These are phyloP conservation scores for Solanum arcanum DNA, from an alignment of 257 asterid species.

Conservation along the genomic window DNA sequence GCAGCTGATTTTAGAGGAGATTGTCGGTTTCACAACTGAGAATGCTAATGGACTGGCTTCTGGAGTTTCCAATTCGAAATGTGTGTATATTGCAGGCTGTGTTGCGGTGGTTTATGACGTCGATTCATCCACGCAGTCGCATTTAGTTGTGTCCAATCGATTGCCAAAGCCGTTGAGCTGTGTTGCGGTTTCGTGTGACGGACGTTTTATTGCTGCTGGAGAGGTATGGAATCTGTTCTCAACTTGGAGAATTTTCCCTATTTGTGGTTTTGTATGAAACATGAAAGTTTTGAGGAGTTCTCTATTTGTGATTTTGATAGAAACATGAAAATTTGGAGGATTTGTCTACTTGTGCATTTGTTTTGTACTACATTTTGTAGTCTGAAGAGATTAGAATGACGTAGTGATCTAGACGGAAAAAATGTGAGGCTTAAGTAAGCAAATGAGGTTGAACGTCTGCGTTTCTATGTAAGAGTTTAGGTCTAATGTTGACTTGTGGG, in stretches of 20 bases:
- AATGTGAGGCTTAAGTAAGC: not conserved
- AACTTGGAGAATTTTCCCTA: not conserved
- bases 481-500: not conserved
- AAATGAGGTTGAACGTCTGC: not conserved
- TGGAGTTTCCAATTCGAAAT: slow-evolving; percentile 40
- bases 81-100: slow-evolving; percentile 58
- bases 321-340: not conserved
- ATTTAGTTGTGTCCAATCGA: slow-evolving; percentile 38
- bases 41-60: slow-evolving; percentile 54
- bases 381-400: not conserved
- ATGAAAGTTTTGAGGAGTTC: not conserved
- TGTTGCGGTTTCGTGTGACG: slow-evolving; percentile 42
- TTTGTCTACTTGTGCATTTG: not conserved
- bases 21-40: slow-evolving; percentile 49
- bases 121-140: slow-evolving; percentile 40
- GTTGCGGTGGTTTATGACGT: slow-evolving; percentile 58
- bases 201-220: slow-evolving; percentile 51
- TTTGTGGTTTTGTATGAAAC: not conserved
- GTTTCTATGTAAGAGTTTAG: not conserved
- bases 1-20: slow-evolving; percentile 51
- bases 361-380: not conserved
- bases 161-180: slow-evolving; percentile 49
- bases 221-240: slow-evolving; percentile 25
- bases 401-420: not conserved
- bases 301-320: not conserved